phyloP scores from a whole-genome alignment of 108 stramenopile species.

The Cyclotella choctawhatcheeana region DNA sequence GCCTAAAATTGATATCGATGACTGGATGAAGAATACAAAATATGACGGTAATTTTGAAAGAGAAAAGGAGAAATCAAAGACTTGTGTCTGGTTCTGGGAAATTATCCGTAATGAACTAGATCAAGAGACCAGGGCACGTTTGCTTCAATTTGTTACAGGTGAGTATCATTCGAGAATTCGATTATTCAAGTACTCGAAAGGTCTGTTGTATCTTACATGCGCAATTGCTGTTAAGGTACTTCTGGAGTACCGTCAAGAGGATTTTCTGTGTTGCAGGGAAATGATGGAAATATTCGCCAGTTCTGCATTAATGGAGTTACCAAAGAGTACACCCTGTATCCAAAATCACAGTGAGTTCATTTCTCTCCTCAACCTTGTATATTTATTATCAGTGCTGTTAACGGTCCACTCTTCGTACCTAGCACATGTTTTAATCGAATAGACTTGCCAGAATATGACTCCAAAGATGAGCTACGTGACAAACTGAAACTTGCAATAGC shows the following conservation, averaged over 20 bases:
- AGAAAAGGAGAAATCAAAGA: constrained; percentile 58
- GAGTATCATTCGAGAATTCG: neutral
- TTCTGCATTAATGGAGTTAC: constrained; percentile 94
- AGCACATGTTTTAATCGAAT: constrained; percentile 96
- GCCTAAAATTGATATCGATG: constrained; percentile 93
- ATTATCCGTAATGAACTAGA: constrained; percentile 87
- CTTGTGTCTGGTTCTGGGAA: constrained; percentile 97
- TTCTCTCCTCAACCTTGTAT: neutral
- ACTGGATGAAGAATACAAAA: constrained; percentile 89
- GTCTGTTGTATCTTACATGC: neutral
- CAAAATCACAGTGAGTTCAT: constrained; percentile 81
- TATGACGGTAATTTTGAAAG: constrained; percentile 83
- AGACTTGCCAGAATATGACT: constrained; percentile 91
- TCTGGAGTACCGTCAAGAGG: constrained; percentile 95
- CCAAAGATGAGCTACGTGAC: constrained; percentile 83
- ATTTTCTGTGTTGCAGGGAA: constrained; percentile 93
- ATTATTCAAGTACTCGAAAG: neutral
- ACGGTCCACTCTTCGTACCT: neutral
- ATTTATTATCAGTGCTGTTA: neutral
- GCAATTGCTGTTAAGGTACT: constrained; percentile 54
- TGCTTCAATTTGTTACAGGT: constrained; percentile 95
- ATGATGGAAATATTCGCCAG: constrained; percentile 92
- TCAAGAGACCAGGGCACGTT: constrained; percentile 92
- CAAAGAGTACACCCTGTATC: constrained; percentile 67
- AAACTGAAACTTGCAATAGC: constrained; percentile 91